Base-by-base conservation (phyloP, 1,139 yeast species). In the Hyphopichia pseudoburtonii region DNA sequence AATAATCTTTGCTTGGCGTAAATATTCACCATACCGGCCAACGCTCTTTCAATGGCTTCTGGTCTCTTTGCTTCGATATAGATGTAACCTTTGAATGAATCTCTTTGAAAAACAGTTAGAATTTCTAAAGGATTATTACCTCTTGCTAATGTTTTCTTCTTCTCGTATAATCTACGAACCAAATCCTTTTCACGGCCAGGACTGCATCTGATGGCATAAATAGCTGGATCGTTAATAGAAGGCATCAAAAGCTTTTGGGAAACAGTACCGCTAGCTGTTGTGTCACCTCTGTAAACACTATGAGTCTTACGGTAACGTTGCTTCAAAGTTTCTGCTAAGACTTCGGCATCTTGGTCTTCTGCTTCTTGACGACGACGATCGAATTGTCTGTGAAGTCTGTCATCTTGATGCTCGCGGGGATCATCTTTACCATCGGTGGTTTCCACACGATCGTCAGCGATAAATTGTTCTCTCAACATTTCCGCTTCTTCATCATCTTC, bases 261-360 rank as follows among this genome's bases (percentile, higher is more conserved):
- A 6, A 92, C 96, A 28, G 87, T 77, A 29, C 76, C 76, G 29
- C 82, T 81, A 30, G 89, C 85, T 4, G 71, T 64, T 40, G 86
- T 80, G 38, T 90, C 95, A 32, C 96, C 96, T 51, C 95, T 77
- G 64, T 86, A 90, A 43, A 86, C 87, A 27, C 86, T 78, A 34
- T 89, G 83, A 10, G 89, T 78, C 52, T 95, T 84, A 47, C 97
- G 94, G 62, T 92, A 92, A 56, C 96, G 80, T 52, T 90, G 95
- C 48, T 88, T 85, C 67, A 87, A 85, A 41, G 90, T 89, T 44
- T 87, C 94, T 1, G 99, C 99, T 54, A 94, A 73, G 47, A 83
- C 77, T 58, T 92, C 97, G 1, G 97, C 97, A 58, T 94, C 97
- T 58, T 86, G 95, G 53, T 92, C 97, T 43, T 88, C 94, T 32